phyloP scores from a whole-genome alignment of 176 grass and related monocot genomes.

The Phoenix dactylifera region DNA sequence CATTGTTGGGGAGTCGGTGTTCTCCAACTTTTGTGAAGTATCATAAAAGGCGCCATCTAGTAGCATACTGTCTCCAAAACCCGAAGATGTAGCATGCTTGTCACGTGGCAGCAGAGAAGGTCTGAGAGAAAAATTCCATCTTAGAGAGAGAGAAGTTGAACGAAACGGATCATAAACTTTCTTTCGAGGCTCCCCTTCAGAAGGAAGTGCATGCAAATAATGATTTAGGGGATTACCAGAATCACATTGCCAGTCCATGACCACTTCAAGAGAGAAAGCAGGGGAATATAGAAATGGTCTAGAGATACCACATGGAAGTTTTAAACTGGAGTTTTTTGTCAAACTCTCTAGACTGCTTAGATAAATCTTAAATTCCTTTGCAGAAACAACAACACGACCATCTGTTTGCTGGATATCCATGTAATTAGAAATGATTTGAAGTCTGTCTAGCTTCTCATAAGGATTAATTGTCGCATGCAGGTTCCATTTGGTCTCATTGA shows the following conservation, averaged over 20 bases:
- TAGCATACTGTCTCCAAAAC: conserved; percentile 47
- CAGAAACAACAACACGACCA: conserved; percentile 78
- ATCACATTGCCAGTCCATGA: conserved; percentile 97
- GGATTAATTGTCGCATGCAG: conserved; percentile 84
- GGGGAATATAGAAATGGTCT: conserved; percentile 80
- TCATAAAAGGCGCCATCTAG: conserved; percentile 33
- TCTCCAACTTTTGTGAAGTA: conserved; percentile 39
- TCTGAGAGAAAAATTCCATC: conserved; percentile 91
- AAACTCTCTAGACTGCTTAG: conserved; percentile 90
- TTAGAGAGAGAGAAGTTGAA: conserved; percentile 95
- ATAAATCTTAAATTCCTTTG: conserved; percentile 89
- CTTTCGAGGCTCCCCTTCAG: conserved; percentile 73
- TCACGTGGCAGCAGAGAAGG: conserved; percentile 42
- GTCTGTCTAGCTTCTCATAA: conserved; percentile 81
- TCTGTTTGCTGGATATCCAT: conserved; percentile 97
- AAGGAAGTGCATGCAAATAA: conserved; percentile 92
- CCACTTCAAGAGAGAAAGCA: conserved; percentile 82
- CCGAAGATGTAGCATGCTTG: conserved; percentile 34
- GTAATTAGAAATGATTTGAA: conserved; percentile 91
- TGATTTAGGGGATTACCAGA: conserved; percentile 85
- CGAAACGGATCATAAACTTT: conserved; percentile 93
- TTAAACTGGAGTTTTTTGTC: conserved; percentile 86
- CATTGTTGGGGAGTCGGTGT: conserved; percentile 70
- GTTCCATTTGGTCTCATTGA: conserved; percentile 84
- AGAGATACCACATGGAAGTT: conserved; percentile 43